Evolutionary conservation across 345 rosid species (phyloP), one percentile per base, ranked within the genome.

Genomic region (Rhizophora apiculata): DNA sequence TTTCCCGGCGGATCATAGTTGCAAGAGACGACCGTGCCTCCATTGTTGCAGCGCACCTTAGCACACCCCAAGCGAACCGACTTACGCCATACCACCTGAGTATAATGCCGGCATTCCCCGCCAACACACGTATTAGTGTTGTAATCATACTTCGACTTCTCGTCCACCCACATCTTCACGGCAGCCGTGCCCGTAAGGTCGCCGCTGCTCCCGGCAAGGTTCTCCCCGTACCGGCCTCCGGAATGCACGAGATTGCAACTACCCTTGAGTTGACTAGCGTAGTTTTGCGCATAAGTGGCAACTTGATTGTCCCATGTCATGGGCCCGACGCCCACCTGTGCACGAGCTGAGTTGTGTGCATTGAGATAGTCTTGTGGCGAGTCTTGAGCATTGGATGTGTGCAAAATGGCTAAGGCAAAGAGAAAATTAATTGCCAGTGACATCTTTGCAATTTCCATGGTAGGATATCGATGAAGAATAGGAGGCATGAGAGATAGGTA

Each of bases 1-100:
- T 73, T 76, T 4, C 78, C 78, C 0, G 48, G 71, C 31, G 82
- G 84, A 48, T 67, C 70, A 54, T 81, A 81, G 75, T 66, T 78
- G 52, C 84, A 81, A 30, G 31, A 27, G 6, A 81, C n/a, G 29
- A 81, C 21, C 6, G 72, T 62, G 37, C 79, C 76, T 0, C 74
- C 76, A 7, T 68, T 80, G 9, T 19, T 13, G 58, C 84, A 83
- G 24, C 54, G 21, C 11, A 60, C 74, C 31, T 55, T 75, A n/a
- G 59, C 77, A 10, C 82, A 78, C 0, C 86, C 79, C 0, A 83
- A 2, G 8, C 58, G 46, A 20, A 52, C 1, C 0, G 77, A 63
- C 2, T 73, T 21, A 0, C 60, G 4, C 82, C 86, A 78, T 8
- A 82, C 71, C 19, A 82, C 53, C n/a, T 79, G 72, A 46, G 83